Evolutionary conservation across 257 asterid genomes (phyloP), one percentile per base, ranked within the genome.

Genomic region (Plectranthus barbatus): DNA sequence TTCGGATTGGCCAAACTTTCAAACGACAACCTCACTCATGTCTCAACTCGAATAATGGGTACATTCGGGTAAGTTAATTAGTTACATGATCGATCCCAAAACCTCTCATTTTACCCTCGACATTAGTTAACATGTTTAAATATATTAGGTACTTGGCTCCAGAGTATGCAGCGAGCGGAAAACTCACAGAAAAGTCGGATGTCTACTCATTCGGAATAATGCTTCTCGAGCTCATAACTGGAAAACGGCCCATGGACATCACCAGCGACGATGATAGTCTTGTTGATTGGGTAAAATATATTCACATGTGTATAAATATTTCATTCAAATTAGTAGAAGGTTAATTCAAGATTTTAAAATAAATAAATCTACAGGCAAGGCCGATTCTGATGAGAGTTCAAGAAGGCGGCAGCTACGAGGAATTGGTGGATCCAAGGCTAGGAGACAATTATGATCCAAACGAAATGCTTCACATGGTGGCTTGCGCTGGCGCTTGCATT

Each of bases 31-130:
- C 14, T 78, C 63, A 86, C 98, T 34, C 98, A 91, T 59, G 98
- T 91, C 14, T 91, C 98, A 7, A 91, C 98, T 23, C 86, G 98
- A 37, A 88, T 91, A 40, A 91, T 91, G 98, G 98, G 98, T 66
- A 91, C 98, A 36, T 88, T 91, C 31, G 98, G 98, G 98, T 91
- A 73, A 33, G 75, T 11, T 39, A 9, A 9, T 39, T 39, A 39
- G 3, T 39, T 5, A 26, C 2, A 26, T n/a, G 5, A 26, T 2
- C 2, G 31, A 1, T 26, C 31, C 2, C 31, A 26, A 26, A 26
- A 26, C 2, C 2, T 26, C 5, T 5, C 31, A 26, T 26, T 2
- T 1, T 26, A 26, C 2, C 31, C 31, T 2, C 5, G 31, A 26
- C 31, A 26, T 1, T 26, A 26, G n/a, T n/a, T n/a, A n/a, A n/a